These are phyloP conservation scores for Phlebiopsis flavidoalba DNA, from an alignment of 768 basidiomycete species.

Conservation along the genomic window DNA sequence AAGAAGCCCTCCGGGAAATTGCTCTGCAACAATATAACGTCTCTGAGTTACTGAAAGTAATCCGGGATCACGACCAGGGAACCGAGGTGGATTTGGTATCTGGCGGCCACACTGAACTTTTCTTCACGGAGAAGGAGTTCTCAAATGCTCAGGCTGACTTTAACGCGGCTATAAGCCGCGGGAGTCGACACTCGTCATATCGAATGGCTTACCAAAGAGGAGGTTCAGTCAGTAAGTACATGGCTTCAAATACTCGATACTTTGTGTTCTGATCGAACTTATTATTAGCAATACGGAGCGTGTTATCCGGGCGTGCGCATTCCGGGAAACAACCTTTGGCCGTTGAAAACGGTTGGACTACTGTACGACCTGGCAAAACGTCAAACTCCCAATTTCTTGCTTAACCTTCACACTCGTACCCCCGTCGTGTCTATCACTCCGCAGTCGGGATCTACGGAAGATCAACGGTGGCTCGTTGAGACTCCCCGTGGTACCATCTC, in stretches of 20 bases:
- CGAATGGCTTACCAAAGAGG: conserved; percentile 40
- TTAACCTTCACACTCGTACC: conserved; percentile 68
- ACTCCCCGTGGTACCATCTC: conserved; percentile 65
- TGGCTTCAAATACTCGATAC: neutral
- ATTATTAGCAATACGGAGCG: conserved; percentile 35
- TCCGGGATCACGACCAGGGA: conserved; percentile 38
- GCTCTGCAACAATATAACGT: conserved; percentile 56
- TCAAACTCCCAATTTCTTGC: conserved; percentile 28
- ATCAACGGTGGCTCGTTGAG: conserved; percentile 44
- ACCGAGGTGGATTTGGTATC: conserved; percentile 57
- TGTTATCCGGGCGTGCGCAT: conserved; percentile 46
- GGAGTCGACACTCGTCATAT: conserved; percentile 43
- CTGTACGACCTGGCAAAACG: conserved; percentile 44
- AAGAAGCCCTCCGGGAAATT: conserved; percentile 51
- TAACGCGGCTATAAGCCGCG: conserved; percentile 45
- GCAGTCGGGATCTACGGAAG: neutral
- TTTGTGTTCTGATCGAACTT: neutral
- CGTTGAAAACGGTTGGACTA: conserved; percentile 72
- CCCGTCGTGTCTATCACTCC: conserved; percentile 48
- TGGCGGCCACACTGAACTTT: conserved; percentile 46
- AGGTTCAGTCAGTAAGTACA: conserved; percentile 41
- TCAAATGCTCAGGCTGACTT: conserved; percentile 37
- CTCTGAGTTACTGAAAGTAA: conserved; percentile 40
- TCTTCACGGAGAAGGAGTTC: conserved; percentile 44
- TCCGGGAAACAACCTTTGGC: conserved; percentile 69